These are phyloP conservation scores for Cladophialophora exuberans DNA, from an alignment of 2,329 filamentous ascomycete species.

Conservation along the genomic window DNA sequence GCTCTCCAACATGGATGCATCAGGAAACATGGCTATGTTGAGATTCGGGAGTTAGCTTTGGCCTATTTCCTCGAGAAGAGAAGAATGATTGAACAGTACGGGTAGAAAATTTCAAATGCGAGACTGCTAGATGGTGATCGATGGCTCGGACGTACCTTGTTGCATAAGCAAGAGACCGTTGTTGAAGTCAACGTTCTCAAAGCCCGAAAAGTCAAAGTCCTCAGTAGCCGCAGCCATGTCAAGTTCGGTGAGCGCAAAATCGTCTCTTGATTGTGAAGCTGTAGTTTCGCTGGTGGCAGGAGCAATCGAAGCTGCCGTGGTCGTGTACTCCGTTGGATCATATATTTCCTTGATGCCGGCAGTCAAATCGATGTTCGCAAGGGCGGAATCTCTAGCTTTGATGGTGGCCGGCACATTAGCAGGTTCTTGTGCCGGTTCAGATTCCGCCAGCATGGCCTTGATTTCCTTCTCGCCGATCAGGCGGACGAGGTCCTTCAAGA, in stretches of 20 bases:
- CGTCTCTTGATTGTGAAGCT: background rate
- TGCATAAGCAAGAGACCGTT: conserved; percentile 22
- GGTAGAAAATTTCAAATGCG: background rate
- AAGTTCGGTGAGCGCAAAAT: background rate
- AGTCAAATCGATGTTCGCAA: too few relatives aligned
- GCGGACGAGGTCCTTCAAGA: conserved; percentile 26
- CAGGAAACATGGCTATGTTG: conserved; percentile 23
- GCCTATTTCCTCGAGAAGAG: too few relatives aligned
- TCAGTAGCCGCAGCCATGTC: background rate
- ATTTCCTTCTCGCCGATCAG: conserved; percentile 29
- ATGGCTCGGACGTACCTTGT: conserved; percentile 16
- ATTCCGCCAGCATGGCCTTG: conserved; percentile 27
- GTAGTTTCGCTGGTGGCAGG: background rate
- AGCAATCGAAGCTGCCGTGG: background rate
- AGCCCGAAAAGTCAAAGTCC: conserved; percentile 21
- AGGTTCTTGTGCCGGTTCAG: conserved; percentile 7
- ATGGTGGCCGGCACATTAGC: background rate
- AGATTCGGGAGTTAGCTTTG: too few relatives aligned
- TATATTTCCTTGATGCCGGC: too few relatives aligned
- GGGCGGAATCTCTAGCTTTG: background rate
- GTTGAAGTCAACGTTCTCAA: conserved; percentile 26
- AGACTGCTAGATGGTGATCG: background rate
- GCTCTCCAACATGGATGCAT: too few relatives aligned
- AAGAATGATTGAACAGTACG: background rate
- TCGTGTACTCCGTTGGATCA: background rate